These are phyloP conservation scores for Papiliotrema flavescens DNA, from an alignment of 1,284 basidiomycete genomes.

Conservation along the genomic window DNA sequence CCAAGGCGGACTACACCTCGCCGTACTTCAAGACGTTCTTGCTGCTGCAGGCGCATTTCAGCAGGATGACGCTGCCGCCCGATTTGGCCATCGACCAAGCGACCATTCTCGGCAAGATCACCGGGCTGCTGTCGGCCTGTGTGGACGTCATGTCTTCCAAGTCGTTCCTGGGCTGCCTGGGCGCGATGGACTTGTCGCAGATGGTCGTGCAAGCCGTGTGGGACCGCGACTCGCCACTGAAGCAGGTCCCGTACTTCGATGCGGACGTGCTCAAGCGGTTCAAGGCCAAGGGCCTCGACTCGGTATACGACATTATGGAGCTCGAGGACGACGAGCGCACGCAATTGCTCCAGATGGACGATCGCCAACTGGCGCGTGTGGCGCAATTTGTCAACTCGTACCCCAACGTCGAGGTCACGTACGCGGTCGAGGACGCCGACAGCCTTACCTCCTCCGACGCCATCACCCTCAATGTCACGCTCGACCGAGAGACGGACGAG, in stretches of 20 bases:
- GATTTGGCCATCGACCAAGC: slow-evolving; percentile 90
- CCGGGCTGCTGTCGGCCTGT: slow-evolving; percentile 85
- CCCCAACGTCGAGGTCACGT: slow-evolving; percentile 81
- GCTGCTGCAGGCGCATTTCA: slow-evolving; percentile 94
- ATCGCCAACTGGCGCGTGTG: slow-evolving; percentile 72
- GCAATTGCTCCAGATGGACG: slow-evolving; percentile 77
- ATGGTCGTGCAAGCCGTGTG: slow-evolving; percentile 99
- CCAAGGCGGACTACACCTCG: slow-evolving; percentile 80
- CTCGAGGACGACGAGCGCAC: slow-evolving; percentile 88
- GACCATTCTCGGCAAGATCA: slow-evolving; percentile 79
- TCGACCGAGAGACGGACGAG: slow-evolving; percentile 79
- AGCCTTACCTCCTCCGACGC: slow-evolving; percentile 79
- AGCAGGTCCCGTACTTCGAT: slow-evolving; percentile 95
- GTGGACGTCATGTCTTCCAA: slow-evolving; percentile 98
- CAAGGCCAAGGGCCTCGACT: slow-evolving; percentile 72
- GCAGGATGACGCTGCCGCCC: slow-evolving; percentile 81
- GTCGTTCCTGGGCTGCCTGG: slow-evolving; percentile 87
- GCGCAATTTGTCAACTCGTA: slow-evolving; percentile 93
- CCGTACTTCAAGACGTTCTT: slow-evolving; percentile 99
- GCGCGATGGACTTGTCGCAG: slow-evolving; percentile 98
- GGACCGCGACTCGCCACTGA: slow-evolving; percentile 91
- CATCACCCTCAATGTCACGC: slow-evolving; percentile 72
- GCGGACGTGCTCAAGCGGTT: slow-evolving; percentile 80
- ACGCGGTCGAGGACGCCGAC: slow-evolving; percentile 70
- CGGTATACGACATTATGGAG: slow-evolving; percentile 95